Evolutionary conservation across 495 filamentous ascomycete species (phyloP).

Genomic region (Neurospora sublineolata): DNA sequence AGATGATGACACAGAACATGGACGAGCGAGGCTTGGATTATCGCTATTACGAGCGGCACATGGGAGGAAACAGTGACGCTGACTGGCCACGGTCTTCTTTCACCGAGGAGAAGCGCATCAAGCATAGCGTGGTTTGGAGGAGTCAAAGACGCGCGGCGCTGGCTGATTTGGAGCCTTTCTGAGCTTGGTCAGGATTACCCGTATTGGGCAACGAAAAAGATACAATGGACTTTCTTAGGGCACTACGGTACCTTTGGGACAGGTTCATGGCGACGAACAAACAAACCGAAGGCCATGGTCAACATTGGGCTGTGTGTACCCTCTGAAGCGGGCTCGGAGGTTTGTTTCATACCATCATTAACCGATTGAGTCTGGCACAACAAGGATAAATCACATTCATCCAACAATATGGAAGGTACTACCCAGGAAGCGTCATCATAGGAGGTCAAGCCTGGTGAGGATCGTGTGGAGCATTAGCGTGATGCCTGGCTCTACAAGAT

Average conservation of each 20-base stretch:
- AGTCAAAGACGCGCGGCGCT: slow-evolving; percentile 18
- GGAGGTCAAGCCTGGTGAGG: neutral
- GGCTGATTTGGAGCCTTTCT: slow-evolving; percentile 25
- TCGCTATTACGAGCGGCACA: neutral
- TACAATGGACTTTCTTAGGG: neutral
- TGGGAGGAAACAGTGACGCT: slow-evolving; percentile 4
- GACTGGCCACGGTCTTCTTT: slow-evolving; percentile 18
- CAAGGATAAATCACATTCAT: neutral
- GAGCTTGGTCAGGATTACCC: neutral
- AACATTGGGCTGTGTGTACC: neutral
- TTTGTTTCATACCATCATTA: neutral
- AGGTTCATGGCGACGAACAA: neutral
- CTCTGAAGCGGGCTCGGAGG: neutral
- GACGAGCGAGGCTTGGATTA: slow-evolving; percentile 1
- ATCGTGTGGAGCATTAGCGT: neutral
- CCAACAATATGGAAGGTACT: neutral
- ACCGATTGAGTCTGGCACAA: neutral
- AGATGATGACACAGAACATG: slow-evolving; percentile 23
- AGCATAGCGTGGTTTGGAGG: slow-evolving; percentile 17
- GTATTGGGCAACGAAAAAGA: neutral
- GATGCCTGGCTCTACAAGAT: neutral
- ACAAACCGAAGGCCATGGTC: neutral
- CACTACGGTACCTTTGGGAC: neutral
- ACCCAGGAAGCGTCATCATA: neutral
- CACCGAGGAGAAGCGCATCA: slow-evolving; percentile 12